A percentile compares a stretch with the other conserved stretches of the same genome.
phyloP scores from a whole-genome alignment of 163 green algal genomes.

The Volvox carteri region DNA sequence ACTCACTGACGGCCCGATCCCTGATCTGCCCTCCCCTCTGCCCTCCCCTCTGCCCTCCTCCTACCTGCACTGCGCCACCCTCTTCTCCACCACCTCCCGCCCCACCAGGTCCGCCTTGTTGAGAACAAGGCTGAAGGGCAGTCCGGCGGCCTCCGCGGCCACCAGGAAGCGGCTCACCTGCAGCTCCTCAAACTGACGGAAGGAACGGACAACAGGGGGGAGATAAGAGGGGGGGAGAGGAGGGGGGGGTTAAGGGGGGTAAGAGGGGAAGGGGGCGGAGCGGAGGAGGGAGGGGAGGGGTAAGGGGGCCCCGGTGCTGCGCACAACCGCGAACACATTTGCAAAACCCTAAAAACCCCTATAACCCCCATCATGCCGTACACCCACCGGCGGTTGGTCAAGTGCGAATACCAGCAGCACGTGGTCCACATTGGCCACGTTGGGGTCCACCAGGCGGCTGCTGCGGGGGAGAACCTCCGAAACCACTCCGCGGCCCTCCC shows the following conservation, averaged over 20 bases:
- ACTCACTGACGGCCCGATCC: no score
- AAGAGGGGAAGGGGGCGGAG: not conserved
- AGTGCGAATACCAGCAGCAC: constrained; percentile 86
- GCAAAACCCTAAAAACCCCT: no score
- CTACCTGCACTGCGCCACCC: constrained; percentile 68
- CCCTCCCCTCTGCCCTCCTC: no score
- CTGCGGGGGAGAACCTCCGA: constrained; percentile 77
- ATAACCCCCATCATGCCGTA: no score
- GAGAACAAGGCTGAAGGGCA: constrained; percentile 90
- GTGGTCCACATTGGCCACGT: constrained; percentile 94
- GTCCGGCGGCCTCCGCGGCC: constrained; percentile 79
- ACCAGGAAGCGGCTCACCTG: constrained; percentile 94
- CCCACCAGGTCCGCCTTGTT: constrained; percentile 95
- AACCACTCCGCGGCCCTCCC: constrained; percentile 72
- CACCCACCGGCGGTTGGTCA: constrained; percentile 76
- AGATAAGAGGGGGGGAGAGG: not conserved
- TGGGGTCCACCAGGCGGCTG: constrained; percentile 83
- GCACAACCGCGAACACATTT: no score
- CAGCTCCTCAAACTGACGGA: constrained; percentile 80
- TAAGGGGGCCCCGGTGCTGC: not conserved
- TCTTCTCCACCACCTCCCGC: constrained; percentile 58
- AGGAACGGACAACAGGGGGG: not conserved
- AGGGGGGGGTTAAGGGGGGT: not conserved
- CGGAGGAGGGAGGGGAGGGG: not conserved
- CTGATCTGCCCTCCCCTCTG: no score